A percentile compares a stretch with the other conserved stretches of the same genome.
Evolutionary conservation across 768 basidiomycete species (phyloP).

Genomic region (Calocera viscosa): DNA sequence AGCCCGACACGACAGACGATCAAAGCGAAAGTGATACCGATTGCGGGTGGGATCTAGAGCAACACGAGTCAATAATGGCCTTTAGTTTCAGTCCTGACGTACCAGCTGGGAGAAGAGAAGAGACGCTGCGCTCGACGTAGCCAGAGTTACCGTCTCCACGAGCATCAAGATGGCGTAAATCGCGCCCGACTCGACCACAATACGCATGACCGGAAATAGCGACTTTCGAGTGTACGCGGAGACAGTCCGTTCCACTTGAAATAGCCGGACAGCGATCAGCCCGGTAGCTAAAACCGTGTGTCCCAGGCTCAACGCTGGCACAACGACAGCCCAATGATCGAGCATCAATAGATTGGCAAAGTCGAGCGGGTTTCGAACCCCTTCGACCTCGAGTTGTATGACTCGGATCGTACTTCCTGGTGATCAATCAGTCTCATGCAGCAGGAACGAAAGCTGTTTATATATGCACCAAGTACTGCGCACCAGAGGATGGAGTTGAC

Average conservation of each 20-base stretch:
- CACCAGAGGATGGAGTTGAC: background rate
- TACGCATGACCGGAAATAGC: background rate
- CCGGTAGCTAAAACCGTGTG: background rate
- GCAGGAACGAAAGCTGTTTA: too few species aligned
- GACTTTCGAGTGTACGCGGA: background rate
- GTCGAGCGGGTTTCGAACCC: background rate
- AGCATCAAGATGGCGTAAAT: background rate
- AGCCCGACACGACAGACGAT: background rate
- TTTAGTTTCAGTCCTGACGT: background rate
- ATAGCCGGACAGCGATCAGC: background rate
- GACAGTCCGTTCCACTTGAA: background rate
- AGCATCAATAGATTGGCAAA: background rate
- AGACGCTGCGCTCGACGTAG: background rate
- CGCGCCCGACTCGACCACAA: background rate
- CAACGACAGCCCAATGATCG: background rate
- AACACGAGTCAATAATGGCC: background rate
- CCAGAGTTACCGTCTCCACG: background rate
- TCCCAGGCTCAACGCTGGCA: background rate
- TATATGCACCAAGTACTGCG: background rate
- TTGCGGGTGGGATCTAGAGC: background rate
- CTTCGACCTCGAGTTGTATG: background rate
- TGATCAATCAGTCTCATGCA: background rate
- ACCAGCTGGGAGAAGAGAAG: conserved; percentile 6
- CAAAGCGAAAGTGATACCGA: background rate
- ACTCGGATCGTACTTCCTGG: background rate